Evolutionary conservation across 1,284 basidiomycete genomes (phyloP), one percentile per base, ranked within the genome.

Genomic region (Meira nashicola): DNA sequence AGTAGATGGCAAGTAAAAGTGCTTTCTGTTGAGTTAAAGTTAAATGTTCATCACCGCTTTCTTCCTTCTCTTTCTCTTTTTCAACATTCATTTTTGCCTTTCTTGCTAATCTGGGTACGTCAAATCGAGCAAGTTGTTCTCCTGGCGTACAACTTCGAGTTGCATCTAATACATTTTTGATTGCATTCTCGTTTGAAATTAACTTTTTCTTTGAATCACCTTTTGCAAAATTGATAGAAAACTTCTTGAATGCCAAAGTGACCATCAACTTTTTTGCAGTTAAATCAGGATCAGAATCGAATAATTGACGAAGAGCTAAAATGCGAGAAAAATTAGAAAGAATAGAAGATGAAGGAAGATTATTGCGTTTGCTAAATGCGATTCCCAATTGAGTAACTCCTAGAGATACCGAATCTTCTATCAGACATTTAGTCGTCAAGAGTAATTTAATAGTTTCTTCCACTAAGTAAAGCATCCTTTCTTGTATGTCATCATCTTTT

Each of bases 1-100:
- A 37, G 50, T 33, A 53, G 11, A 53, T 33, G 15, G 50, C 50
- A 37, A 53, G 28, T 7, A 53, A 28, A 15, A 53, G n/a, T 19
- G n/a, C 12, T 15, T 28, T 37, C 23, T 14, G 12, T 39, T 39
- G 38, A 15, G 17, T 25, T 33, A 11, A 4, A 41, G 12, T 41
- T 37, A 39, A 15, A 8, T 5, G 6, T 37, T 50, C 4, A 15
- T n/a, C 50, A 19, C 38, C 38, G 6, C 12, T 7, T 4, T 38
- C 38, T 15, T 53, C 50, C 19, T 15, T 38, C 14, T 12, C 50
- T 41, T 53, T 4, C 50, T 38, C 28, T 39, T 53, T 53, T 15
- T 53, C 28, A 4, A 2, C 43, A 17, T 44, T 25, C 43, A 3
- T 9, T 44, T 44, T 25, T 44, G 28, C 28, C 28, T 33, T 33